These are phyloP conservation scores for Jackrogersella minutella DNA, from an alignment of 495 filamentous ascomycete genomes.

Conservation along the genomic window DNA sequence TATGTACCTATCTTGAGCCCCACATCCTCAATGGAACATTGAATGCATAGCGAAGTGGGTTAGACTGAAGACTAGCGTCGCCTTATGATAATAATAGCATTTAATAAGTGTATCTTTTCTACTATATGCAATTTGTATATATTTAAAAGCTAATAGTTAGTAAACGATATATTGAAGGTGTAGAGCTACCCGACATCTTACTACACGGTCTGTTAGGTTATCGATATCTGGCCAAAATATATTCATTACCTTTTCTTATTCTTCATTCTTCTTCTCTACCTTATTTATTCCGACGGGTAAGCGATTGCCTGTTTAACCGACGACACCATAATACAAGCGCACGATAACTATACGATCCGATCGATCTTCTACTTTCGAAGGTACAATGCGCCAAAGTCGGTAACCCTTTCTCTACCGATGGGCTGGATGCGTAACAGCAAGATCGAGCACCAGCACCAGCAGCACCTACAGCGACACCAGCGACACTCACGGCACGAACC, in stretches of 20 bases:
- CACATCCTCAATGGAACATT: too few species aligned
- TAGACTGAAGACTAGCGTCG: not conserved
- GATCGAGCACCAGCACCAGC: constrained; percentile 29
- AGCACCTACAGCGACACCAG: constrained; percentile 21
- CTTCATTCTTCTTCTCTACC: not conserved
- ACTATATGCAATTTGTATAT: constrained; percentile 1
- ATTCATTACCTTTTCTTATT: not conserved
- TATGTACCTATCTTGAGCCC: not conserved
- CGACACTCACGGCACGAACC: too few species aligned
- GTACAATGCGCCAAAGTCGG: constrained; percentile 39
- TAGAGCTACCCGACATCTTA: not conserved
- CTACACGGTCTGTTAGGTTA: not conserved
- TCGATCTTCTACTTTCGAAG: constrained; percentile 4
- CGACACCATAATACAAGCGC: not conserved
- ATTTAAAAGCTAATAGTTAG: too few species aligned
- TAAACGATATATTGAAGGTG: not conserved
- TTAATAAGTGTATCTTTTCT: not conserved
- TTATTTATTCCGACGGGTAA: not conserved
- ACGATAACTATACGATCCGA: constrained; percentile 8
- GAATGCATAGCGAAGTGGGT: not conserved
- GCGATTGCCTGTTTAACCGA: constrained; percentile 8
- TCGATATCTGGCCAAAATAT: constrained; percentile 19
- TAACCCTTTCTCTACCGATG: constrained; percentile 44
- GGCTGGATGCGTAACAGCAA: constrained; percentile 40
- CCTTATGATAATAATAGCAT: not conserved